phyloP scores from a whole-genome alignment of 2,329 filamentous ascomycete genomes.

The Colletotrichum sp. region DNA sequence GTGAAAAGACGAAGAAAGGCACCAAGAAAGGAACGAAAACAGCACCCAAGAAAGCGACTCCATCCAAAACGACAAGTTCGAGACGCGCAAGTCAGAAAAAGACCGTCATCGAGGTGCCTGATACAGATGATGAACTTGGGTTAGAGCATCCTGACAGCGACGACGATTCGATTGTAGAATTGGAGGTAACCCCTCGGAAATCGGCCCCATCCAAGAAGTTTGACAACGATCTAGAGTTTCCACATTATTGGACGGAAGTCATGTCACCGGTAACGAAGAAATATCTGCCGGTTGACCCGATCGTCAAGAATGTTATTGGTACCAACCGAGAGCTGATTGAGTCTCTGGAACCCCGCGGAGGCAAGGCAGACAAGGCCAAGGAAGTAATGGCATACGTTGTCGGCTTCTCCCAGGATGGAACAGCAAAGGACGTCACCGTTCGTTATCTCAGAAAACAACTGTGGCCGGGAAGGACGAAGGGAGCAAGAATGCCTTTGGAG shows the following conservation, averaged over 20 bases:
- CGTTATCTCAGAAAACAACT: slow-evolving; percentile 84
- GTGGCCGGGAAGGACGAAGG: slow-evolving; percentile 89
- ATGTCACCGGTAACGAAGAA: slow-evolving; percentile 81
- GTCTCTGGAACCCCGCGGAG: slow-evolving; percentile 81
- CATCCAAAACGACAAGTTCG: not conserved
- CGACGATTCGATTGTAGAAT: slow-evolving; percentile 64
- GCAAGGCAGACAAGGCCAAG: slow-evolving; percentile 82
- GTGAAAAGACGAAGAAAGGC: not conserved
- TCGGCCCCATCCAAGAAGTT: slow-evolving; percentile 54
- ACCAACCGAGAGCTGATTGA: slow-evolving; percentile 75
- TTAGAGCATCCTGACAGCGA: slow-evolving; percentile 57
- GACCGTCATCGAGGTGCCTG: not conserved
- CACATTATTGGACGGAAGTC: slow-evolving; percentile 93
- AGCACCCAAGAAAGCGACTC: not conserved
- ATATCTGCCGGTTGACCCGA: slow-evolving; percentile 79
- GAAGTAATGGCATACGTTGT: slow-evolving; percentile 92
- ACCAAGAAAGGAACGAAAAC: slow-evolving; percentile 17
- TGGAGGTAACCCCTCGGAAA: slow-evolving; percentile 49
- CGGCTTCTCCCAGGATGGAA: slow-evolving; percentile 81
- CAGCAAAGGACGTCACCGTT: slow-evolving; percentile 93
- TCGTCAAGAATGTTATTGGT: slow-evolving; percentile 72
- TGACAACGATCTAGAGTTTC: slow-evolving; percentile 80
- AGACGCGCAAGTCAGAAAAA: not conserved
- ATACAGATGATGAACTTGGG: slow-evolving; percentile 15
- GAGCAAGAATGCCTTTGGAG: slow-evolving; percentile 76